These are phyloP conservation scores for Starmerella bombicola DNA, from an alignment of 805 yeast species.

Conservation along the genomic window DNA sequence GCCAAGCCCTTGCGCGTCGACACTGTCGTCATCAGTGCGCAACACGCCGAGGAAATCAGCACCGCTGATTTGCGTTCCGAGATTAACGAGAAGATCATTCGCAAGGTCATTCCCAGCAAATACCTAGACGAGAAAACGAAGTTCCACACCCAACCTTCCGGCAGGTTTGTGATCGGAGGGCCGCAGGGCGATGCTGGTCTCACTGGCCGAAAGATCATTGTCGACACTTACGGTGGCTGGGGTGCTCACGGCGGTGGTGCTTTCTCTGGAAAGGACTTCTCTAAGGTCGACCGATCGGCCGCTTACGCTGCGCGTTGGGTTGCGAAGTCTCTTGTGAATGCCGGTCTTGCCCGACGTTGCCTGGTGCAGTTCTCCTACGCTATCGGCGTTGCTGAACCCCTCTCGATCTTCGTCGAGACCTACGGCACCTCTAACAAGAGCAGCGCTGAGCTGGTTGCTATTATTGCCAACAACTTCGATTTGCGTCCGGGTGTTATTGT, in stretches of 20 bases:
- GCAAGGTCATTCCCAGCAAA: conserved; percentile 83
- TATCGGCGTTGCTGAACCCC: conserved; percentile 99
- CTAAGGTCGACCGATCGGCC: conserved; percentile 99
- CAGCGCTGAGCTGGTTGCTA: conserved; percentile 78
- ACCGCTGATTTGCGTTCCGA: conserved; percentile 82
- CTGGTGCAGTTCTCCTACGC: conserved; percentile 98
- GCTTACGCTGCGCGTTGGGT: conserved; percentile 99
- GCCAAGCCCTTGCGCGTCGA: conserved; percentile 93
- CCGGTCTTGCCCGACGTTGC: conserved; percentile 93
- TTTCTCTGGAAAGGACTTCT: conserved; percentile 98
- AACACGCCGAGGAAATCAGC: conserved; percentile 91
- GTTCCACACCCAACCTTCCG: conserved; percentile 98
- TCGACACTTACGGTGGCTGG: conserved; percentile 99
- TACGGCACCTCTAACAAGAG: conserved; percentile 93
- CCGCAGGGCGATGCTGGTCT: conserved; percentile 99
- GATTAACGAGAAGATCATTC: conserved; percentile 66
- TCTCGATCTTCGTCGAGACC: conserved; percentile 92
- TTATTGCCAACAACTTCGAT: conserved; percentile 90
- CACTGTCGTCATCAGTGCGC: conserved; percentile 94
- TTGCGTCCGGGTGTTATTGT: conserved; percentile 99
- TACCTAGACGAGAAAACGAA: conserved; percentile 88
- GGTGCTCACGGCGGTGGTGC: conserved; percentile 99
- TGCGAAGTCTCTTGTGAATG: conserved; percentile 92
- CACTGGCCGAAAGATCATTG: conserved; percentile 98
- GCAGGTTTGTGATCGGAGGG: conserved; percentile 99